Conservation (phyloP, 768 basidiomycete genomes). For the Albatrellus ellisii region DNA sequence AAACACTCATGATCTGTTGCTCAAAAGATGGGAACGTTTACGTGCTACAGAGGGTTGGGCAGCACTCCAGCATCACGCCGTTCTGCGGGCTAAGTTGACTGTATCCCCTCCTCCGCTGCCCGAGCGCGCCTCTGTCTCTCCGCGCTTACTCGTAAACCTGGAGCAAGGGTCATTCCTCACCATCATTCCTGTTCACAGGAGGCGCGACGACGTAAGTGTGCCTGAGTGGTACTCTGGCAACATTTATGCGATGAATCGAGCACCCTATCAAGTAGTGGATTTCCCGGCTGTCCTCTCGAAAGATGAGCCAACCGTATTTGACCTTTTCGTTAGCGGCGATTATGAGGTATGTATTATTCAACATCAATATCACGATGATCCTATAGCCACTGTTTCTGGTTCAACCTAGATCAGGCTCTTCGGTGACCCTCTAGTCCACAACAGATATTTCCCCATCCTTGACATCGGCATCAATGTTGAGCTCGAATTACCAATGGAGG, state of each 20-base stretch:
- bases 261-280: constrained; percentile 33
- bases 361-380: constrained; percentile 2
- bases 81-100: constrained; percentile 53
- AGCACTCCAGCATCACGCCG: constrained; percentile 64
- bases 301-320: constrained; percentile 37
- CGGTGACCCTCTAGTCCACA: constrained; percentile 46
- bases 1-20: neutral
- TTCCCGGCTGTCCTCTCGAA: constrained; percentile 35
- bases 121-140: constrained; percentile 13
- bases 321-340: constrained; percentile 65
- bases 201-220: constrained; percentile 13
- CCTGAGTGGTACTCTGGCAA: constrained; percentile 74
- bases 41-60: constrained; percentile 81
- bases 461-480: constrained; percentile 35
- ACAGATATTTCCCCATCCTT: constrained; percentile 33
- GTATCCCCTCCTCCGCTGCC: constrained; percentile 31
- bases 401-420: constrained; percentile 60
- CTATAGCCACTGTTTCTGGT: no score
- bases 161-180: constrained; percentile 69
- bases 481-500: constrained; percentile 18
- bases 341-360: constrained; percentile 46
- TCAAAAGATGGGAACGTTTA: constrained; percentile 52
- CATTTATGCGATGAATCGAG: constrained; percentile 56
- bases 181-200: constrained; percentile 32
- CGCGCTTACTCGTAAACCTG: constrained; percentile 45